A percentile compares a stretch with the other conserved stretches of the same genome.
Conservation (phyloP, 139 green algal genomes). For the Zygnema circumcarinatum region DNA sequence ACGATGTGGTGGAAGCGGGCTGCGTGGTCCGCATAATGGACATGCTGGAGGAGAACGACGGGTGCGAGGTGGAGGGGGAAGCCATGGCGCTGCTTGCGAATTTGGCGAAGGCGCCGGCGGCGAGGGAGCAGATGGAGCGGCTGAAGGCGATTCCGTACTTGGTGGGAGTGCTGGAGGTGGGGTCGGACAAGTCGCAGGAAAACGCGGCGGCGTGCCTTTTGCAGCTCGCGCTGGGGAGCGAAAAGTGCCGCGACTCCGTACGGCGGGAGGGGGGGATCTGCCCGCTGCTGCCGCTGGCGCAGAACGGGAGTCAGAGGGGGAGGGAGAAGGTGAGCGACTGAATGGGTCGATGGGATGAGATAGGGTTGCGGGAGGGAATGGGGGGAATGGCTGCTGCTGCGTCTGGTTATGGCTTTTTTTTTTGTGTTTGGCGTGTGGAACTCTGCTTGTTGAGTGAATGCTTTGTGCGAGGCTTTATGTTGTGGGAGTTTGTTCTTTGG, state of each 20-base stretch:
- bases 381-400: too few species aligned
- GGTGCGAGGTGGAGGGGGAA: constrained; percentile 19
- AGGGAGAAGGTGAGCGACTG: constrained; percentile 25
- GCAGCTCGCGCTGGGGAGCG: background rate
- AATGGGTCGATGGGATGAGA: too few species aligned
- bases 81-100: constrained; percentile 21
- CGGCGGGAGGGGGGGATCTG: background rate
- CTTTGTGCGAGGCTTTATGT: too few species aligned
- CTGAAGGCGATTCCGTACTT: background rate
- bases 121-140: background rate
- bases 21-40: background rate
- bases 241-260: background rate
- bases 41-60: constrained; percentile 21
- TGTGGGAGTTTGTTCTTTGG: too few species aligned
- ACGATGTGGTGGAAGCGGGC: constrained; percentile 16
- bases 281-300: background rate
- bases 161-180: constrained; percentile 30
- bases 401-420: background rate
- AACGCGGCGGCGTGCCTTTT: constrained; percentile 25
- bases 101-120: constrained; percentile 13
- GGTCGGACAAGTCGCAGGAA: constrained; percentile 5
- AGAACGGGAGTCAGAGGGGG: background rate
- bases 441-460: too few species aligned
- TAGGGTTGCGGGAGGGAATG: too few species aligned
- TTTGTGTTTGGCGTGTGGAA: background rate